These are phyloP conservation scores for Rhizopogon vesiculosus DNA, from an alignment of 768 basidiomycete genomes.

Conservation along the genomic window DNA sequence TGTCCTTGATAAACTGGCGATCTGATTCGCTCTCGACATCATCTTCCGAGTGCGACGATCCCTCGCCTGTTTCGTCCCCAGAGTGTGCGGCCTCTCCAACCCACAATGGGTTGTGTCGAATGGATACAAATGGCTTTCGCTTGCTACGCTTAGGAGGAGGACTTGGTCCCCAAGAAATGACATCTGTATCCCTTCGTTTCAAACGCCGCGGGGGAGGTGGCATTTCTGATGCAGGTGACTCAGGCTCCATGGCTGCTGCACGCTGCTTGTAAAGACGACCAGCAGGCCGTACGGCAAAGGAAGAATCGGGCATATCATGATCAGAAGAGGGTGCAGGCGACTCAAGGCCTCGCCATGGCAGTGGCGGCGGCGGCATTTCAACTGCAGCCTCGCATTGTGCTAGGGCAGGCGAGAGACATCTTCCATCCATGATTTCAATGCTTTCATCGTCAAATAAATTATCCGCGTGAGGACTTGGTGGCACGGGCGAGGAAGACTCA, in stretches of 20 bases:
- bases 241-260: slow-evolving; percentile 11
- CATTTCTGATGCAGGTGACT: slow-evolving; percentile 27
- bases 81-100: slow-evolving; percentile 76
- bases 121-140: slow-evolving; percentile 26
- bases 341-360: slow-evolving; percentile 21
- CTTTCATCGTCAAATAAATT: slow-evolving; percentile 15
- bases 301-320: slow-evolving; percentile 29
- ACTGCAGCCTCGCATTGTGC: slow-evolving; percentile 6
- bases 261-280: slow-evolving; percentile 27
- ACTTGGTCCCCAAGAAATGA: slow-evolving; percentile 12
- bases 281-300: slow-evolving; percentile 42
- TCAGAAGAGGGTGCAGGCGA: slow-evolving; percentile 17
- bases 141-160: slow-evolving; percentile 14
- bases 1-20: slow-evolving; percentile 57
- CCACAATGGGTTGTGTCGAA: slow-evolving; percentile 41
- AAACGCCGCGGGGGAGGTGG: slow-evolving; percentile 26
- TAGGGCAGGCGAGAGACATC: slow-evolving; percentile 4
- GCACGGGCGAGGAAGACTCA: slow-evolving; percentile 44
- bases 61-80: slow-evolving; percentile 71
- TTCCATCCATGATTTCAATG: slow-evolving; percentile 20
- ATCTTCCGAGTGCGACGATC: slow-evolving; percentile 51
- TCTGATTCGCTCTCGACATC: slow-evolving; percentile 62
- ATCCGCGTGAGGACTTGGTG: slow-evolving; percentile 3
- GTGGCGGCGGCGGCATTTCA: slow-evolving; percentile 32
- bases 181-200: slow-evolving; percentile 25